These are phyloP conservation scores for Daldinia loculata DNA, from an alignment of 495 filamentous ascomycete species.

Conservation along the genomic window DNA sequence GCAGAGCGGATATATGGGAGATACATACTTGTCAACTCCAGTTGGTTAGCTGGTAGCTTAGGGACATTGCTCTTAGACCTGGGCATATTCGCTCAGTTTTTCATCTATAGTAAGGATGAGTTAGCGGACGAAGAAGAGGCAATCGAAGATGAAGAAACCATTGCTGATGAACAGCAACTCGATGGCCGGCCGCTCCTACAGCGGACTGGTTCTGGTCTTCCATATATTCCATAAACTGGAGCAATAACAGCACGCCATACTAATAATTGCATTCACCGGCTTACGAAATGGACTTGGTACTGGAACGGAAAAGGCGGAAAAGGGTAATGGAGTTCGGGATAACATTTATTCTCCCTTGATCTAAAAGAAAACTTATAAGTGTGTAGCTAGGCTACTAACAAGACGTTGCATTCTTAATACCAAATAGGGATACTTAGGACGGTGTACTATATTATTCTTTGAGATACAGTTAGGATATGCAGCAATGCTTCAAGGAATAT, in stretches of 20 bases:
- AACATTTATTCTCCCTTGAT: constrained; percentile 5
- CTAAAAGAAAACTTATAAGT: not conserved
- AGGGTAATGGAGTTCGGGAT: constrained; percentile 15
- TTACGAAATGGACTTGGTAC: constrained; percentile 15
- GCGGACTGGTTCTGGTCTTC: constrained; percentile 43
- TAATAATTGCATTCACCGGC: constrained; percentile 22
- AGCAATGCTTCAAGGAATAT: not conserved
- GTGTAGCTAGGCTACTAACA: not conserved
- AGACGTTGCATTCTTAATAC: not conserved
- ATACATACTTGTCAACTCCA: constrained; percentile 87
- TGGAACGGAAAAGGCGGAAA: constrained; percentile 9
- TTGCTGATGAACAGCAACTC: constrained; percentile 40
- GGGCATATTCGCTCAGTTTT: constrained; percentile 91
- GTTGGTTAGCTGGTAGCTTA: constrained; percentile 88
- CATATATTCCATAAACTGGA: constrained; percentile 14
- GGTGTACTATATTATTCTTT: not conserved
- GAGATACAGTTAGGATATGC: not conserved
- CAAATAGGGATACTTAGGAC: not conserved
- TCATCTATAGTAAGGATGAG: constrained; percentile 68
- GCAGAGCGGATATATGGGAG: constrained; percentile 67
- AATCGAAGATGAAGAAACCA: constrained; percentile 27
- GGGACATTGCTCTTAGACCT: constrained; percentile 86
- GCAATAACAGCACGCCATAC: not conserved
- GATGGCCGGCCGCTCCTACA: constrained; percentile 53
- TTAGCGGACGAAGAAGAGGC: constrained; percentile 43